Base-by-base conservation (phyloP, 2,329 filamentous ascomycete species). In the Biscogniauxia marginata region DNA sequence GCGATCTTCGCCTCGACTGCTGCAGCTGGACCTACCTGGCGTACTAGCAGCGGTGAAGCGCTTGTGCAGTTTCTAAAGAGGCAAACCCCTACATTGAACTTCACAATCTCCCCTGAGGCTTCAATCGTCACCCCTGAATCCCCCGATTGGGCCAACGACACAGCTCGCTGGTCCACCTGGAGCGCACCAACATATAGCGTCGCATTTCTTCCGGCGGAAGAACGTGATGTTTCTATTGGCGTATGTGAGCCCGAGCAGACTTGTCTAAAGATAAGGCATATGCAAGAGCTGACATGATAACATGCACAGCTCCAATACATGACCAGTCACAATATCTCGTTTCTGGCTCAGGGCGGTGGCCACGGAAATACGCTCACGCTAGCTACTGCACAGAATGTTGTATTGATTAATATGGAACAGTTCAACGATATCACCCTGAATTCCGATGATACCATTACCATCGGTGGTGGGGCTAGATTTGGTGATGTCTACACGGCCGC, bases 381-480 rank as follows among this genome's bases (percentile, higher is more conserved):
- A 7, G 50, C 39, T 23, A 50, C 50, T 18, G 39, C 54, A 0
- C 39, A 57, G 34, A 34, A 56, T 46, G 59, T 47, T 24, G 59
- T 62, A 1, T 23, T 52, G 20, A 62, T 62, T 24, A 58, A 58
- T 21, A 19, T 60, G 52, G 49, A 55, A n/a, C 54, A 57, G 9
- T 52, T 60, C 24, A 52, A 56, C 43, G 20, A 57, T 9, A 49
- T 59, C 39, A 51, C 43, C 20, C 30, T 61, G 7, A 54, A 59
- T 7, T n/a, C 22, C 9, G 58, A 60, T 11, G 24, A 52, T 2
- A 57, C 50, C 11, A 44, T 61, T 8, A 53, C 50, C 34, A 48
- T 57, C 5, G 57, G 54, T 21, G 57, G 55, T 25, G 57, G 49
- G 19, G 39, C 52, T 30, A 18, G 25, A 18, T 56, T 55, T 25